A percentile compares a stretch with the other conserved stretches of the same genome.
Evolutionary conservation across 2,329 filamentous ascomycete species (phyloP).

Genomic region (Hymenoscyphus repandus): DNA sequence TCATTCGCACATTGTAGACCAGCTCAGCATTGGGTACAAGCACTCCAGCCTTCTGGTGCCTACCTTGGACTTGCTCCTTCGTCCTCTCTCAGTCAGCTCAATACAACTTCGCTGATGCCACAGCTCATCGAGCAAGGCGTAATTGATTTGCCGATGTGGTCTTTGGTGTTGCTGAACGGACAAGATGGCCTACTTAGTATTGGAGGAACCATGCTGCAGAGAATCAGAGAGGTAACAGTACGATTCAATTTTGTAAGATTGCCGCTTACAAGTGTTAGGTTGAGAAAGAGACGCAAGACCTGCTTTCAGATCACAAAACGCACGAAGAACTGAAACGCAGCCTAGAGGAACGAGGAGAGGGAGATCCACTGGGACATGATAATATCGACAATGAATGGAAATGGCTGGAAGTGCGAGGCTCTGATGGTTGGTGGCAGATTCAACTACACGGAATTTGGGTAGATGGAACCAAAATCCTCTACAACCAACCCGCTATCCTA

Average conservation of each 20-base stretch:
- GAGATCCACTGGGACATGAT: too few species aligned
- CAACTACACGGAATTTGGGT: constrained; percentile 19
- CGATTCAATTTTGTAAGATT: too few species aligned
- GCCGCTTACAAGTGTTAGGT: constrained; percentile 5
- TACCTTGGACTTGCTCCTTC: constrained; percentile 20
- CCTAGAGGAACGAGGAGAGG: too few species aligned
- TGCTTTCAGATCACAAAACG: background rate
- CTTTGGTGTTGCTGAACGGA: constrained; percentile 18
- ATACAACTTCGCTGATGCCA: constrained; percentile 9
- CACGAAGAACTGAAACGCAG: constrained; percentile 13
- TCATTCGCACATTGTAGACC: constrained; percentile 23
- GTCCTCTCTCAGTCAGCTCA: constrained; percentile 13
- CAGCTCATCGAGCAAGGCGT: constrained; percentile 17
- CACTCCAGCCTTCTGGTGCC: constrained; percentile 17
- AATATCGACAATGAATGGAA: constrained; percentile 18
- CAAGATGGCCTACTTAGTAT: constrained; percentile 21
- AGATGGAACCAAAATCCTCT: constrained; percentile 15
- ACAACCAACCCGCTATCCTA: constrained; percentile 18
- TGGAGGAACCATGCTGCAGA: too few species aligned
- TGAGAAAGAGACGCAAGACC: constrained; percentile 10
- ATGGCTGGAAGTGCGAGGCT: constrained; percentile 20
- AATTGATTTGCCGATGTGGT: constrained; percentile 18
- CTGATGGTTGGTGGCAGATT: constrained; percentile 25
- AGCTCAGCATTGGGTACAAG: constrained; percentile 15
- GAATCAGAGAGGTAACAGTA: too few species aligned